phyloP scores from a whole-genome alignment of 106 monocot genomes.

The Cymbidium sinense region DNA sequence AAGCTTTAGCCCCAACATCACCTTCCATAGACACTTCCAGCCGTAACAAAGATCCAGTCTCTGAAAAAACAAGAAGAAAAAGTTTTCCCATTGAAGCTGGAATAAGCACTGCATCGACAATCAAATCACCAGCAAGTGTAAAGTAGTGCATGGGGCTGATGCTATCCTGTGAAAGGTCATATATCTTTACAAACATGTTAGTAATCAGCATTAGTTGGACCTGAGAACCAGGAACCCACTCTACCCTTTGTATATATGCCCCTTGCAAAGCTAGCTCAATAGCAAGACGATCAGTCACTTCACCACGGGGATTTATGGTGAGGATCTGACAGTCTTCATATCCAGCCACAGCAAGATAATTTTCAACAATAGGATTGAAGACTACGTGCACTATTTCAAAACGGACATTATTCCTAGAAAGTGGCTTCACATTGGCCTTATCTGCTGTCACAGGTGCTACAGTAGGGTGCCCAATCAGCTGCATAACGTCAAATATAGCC shows the following conservation, averaged over 20 bases:
- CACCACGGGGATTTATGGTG: constrained; percentile 90
- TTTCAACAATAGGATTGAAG: constrained; percentile 83
- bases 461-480: constrained; percentile 82
- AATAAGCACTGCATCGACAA: constrained; percentile 87
- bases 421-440: constrained; percentile 82
- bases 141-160: constrained; percentile 96
- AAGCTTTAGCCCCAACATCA: constrained; percentile 70
- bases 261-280: constrained; percentile 93
- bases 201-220: constrained; percentile 93
- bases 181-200: constrained; percentile 96
- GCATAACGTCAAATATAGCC: constrained; percentile 86
- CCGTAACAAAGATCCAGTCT: constrained; percentile 57
- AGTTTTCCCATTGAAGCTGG: constrained; percentile 73
- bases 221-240: constrained; percentile 98
- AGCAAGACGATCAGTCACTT: constrained; percentile 96
- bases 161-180: constrained; percentile 94
- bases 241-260: constrained; percentile 74
- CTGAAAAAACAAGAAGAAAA: constrained; percentile 82
- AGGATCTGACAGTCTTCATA: constrained; percentile 97
- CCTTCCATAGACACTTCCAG: constrained; percentile 68
- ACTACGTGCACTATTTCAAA: constrained; percentile 89
- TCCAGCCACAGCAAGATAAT: constrained; percentile 86
- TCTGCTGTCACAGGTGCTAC: constrained; percentile 64
- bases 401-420: constrained; percentile 84
- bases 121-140: constrained; percentile 62